A percentile compares a stretch with the other conserved stretches of the same genome.
Conservation (phyloP, 805 yeast genomes). For the Maudiozyma bulderi region DNA sequence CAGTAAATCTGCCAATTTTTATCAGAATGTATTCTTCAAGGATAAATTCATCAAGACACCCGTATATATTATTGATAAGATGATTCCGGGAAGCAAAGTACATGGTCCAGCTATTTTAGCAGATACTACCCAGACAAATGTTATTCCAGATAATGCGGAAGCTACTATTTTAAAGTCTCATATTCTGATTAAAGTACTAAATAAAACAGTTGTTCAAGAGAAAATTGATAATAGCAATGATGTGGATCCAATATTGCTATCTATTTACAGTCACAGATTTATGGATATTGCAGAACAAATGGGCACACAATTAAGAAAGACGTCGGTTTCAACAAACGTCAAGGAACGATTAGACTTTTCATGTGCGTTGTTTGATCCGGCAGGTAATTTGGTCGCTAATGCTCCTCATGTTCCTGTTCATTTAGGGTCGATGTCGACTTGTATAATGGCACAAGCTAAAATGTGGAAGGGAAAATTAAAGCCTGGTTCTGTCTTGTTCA, state of each 20-base stretch:
- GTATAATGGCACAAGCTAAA: slow-evolving; percentile 55
- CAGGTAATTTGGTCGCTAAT: slow-evolving; percentile 75
- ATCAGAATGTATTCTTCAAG: slow-evolving; percentile 49
- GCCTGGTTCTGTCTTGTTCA: slow-evolving; percentile 67
- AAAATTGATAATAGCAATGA: slow-evolving; percentile 20
- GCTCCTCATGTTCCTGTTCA: slow-evolving; percentile 89
- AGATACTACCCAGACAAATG: slow-evolving; percentile 73
- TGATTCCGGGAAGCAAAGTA: slow-evolving; percentile 43
- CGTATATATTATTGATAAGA: slow-evolving; percentile 44
- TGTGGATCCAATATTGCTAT: slow-evolving; percentile 61
- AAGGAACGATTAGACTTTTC: slow-evolving; percentile 78
- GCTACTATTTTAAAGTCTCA: slow-evolving; percentile 56
- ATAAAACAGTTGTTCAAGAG: slow-evolving; percentile 7
- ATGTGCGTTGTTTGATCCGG: slow-evolving; percentile 70
- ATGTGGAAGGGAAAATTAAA: slow-evolving; percentile 54
- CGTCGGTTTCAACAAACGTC: slow-evolving; percentile 73
- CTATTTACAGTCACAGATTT: slow-evolving; percentile 74
- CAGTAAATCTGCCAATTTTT: slow-evolving; percentile 24
- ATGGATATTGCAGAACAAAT: slow-evolving; percentile 89
- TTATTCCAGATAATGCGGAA: slow-evolving; percentile 51
- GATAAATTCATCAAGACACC: slow-evolving; percentile 41
- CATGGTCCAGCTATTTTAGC: slow-evolving; percentile 69
- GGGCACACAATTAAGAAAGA: slow-evolving; percentile 73
- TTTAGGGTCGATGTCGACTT: slow-evolving; percentile 77
- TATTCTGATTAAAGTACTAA: slow-evolving; percentile 37